Percentiles rank a stretch among this genome's conserved stretches.
phyloP scores from a whole-genome alignment of 371 early-diverging fungal species.

The Mortierella sp. region DNA sequence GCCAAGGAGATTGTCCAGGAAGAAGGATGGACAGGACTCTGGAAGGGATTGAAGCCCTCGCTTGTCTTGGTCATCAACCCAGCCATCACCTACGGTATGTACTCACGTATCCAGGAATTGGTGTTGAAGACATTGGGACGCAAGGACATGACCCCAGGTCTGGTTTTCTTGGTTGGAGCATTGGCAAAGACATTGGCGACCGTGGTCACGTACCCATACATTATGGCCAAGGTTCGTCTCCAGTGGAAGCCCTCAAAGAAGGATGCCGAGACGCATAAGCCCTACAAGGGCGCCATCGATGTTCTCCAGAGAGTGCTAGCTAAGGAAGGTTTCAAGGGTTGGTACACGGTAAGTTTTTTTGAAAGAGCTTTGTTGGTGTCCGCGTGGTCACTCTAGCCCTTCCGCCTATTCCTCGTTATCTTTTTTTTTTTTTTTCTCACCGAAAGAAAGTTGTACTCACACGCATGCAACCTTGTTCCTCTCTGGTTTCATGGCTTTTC shows the following conservation, averaged over 20 bases:
- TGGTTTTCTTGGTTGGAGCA: constrained; percentile 92
- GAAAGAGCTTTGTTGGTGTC: not conserved
- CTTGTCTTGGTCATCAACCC: constrained; percentile 94
- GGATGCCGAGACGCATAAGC: constrained; percentile 61
- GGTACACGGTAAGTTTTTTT: constrained; percentile 82
- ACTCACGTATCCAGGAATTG: constrained; percentile 87
- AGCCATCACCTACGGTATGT: constrained; percentile 97
- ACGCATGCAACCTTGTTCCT: not conserved
- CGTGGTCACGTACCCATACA: constrained; percentile 92
- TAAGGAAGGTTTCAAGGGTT: constrained; percentile 87
- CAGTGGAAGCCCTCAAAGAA: constrained; percentile 92
- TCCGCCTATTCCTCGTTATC: not conserved
- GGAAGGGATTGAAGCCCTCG: constrained; percentile 91
- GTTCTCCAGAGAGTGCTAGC: constrained; percentile 84
- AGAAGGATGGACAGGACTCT: constrained; percentile 88
- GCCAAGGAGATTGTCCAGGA: constrained; percentile 76
- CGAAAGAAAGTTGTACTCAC: not conserved
- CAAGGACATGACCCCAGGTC: constrained; percentile 70
- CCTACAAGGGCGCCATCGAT: constrained; percentile 88
- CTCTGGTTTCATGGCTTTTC: constrained; percentile 5
- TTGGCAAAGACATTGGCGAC: constrained; percentile 93
- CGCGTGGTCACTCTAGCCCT: not conserved
- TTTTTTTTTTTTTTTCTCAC: constrained; percentile 4
- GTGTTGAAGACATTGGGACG: constrained; percentile 55
- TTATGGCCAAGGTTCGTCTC: constrained; percentile 97